These are phyloP conservation scores for Schrenkiella parvula DNA, from an alignment of 345 rosid genomes.

Conservation along the genomic window DNA sequence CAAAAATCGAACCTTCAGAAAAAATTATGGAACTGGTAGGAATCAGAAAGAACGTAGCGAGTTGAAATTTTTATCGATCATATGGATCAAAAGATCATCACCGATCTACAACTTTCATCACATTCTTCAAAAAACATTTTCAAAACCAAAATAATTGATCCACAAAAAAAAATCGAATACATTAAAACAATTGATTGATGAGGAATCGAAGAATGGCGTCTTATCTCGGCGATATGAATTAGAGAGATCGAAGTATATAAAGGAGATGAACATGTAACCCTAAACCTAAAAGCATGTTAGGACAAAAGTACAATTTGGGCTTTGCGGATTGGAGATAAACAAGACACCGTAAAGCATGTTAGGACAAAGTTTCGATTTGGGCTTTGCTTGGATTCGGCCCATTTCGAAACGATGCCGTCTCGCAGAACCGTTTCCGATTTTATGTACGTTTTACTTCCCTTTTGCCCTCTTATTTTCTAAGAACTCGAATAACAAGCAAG, in stretches of 20 bases:
- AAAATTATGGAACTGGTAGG: not conserved
- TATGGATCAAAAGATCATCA: constrained; percentile 24
- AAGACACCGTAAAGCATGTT: not conserved
- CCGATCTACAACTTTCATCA: constrained; percentile 34
- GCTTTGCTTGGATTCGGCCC: not conserved
- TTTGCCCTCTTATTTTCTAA: not conserved
- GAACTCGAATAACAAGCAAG: not conserved
- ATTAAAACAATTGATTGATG: not conserved
- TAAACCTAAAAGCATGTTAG: constrained; percentile 13
- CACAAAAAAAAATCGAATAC: not conserved
- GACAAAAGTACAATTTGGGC: not conserved
- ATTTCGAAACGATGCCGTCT: not conserved
- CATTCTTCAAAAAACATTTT: not conserved
- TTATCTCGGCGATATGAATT: too few relatives aligned
- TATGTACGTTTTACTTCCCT: not conserved
- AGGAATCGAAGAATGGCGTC: not conserved
- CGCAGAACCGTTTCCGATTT: not conserved
- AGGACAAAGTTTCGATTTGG: not conserved
- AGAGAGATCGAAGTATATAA: not conserved
- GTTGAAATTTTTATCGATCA: constrained; percentile 30
- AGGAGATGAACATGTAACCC: constrained; percentile 7
- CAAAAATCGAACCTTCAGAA: not conserved
- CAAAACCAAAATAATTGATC: not conserved
- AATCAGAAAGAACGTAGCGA: constrained; percentile 42
- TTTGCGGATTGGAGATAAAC: not conserved